These are phyloP conservation scores for Persicaria maculosa DNA, from an alignment of 148 eudicot species.

Conservation along the genomic window DNA sequence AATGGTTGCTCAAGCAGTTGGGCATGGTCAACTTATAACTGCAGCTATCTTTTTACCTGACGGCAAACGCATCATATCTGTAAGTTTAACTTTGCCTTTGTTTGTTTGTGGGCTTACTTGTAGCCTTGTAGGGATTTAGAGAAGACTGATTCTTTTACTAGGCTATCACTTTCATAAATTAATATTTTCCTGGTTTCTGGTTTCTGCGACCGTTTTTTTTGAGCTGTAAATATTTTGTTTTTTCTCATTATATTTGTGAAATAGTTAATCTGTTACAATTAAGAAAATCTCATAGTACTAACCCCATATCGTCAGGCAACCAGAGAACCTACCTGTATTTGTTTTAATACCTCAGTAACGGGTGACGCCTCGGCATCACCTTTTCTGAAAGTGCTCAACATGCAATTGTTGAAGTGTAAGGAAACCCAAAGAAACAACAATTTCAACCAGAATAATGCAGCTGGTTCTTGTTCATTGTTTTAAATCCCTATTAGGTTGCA, in stretches of 20 bases:
- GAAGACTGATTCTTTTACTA: not conserved
- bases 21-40: conserved; percentile 46
- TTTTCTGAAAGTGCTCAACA: not conserved
- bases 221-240: not conserved
- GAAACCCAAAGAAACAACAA: too few relatives aligned
- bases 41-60: conserved; percentile 45
- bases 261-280: not conserved
- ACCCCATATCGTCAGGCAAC: not conserved
- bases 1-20: conserved; percentile 45
- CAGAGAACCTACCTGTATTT: not conserved
- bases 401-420: too few relatives aligned
- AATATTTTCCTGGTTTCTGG: not conserved
- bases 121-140: not conserved
- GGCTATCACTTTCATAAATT: not conserved
- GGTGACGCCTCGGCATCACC: not conserved
- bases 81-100: conserved; percentile 18
- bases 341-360: not conserved
- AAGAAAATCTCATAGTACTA: not conserved
- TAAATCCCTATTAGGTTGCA: not conserved
- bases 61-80: conserved; percentile 49
- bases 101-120: not conserved
- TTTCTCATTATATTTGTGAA: not conserved
- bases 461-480: not conserved
- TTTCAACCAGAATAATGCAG: not conserved
- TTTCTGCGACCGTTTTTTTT: not conserved